Evolutionary conservation across 2,329 filamentous ascomycete species (phyloP), one percentile per base, ranked within the genome.

Genomic region (Aotearoamyces nothofagi): DNA sequence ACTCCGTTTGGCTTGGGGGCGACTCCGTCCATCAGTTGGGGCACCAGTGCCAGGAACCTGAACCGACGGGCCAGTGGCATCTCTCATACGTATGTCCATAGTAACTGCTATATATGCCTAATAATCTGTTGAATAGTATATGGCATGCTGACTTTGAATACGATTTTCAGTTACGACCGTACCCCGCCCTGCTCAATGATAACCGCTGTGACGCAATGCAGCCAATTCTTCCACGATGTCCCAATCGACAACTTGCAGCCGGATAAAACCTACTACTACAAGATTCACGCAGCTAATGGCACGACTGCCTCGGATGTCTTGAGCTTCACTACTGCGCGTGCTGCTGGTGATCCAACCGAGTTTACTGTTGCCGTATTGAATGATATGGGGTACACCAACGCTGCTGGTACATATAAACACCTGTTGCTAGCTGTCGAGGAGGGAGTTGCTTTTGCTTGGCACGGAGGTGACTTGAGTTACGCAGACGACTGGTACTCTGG

Each of bases 401-500:
- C 28, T 2, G 15, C 24, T 8, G 28, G 28, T 19, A 15, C 25
- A 11, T 25, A 14, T 15, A 30, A 19, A 5, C 15, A 30, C 9
- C 25, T 22, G 6, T 12, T 30, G 14, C 16, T 10, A 12, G 9
- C 22, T 14, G 24, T 26, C 4, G 13, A 13, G n/a, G 52, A 60
- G n/a, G 58, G 56, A n/a, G 36, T 53, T 11, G 54, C 54, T 3
- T 65, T 66, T 38, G 57, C 56, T 15, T 66, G 62, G 62, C 62
- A 66, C 41, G 60, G 61, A 20, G 61, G 62, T 27, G 61, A 66
- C 34, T 47, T 65, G 31, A 54, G 48, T 29, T 66, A 66, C 33
- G 60, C 61, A 0, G 60, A 63, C 38, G 57, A 63, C 40, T 63
- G 58, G 60, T 61, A 56, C n/a, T n/a, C n/a, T n/a, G 60, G 62